Evolutionary conservation across 2,329 filamentous ascomycete genomes (phyloP).

Genomic region (Pseudogymnoascus sp.): DNA sequence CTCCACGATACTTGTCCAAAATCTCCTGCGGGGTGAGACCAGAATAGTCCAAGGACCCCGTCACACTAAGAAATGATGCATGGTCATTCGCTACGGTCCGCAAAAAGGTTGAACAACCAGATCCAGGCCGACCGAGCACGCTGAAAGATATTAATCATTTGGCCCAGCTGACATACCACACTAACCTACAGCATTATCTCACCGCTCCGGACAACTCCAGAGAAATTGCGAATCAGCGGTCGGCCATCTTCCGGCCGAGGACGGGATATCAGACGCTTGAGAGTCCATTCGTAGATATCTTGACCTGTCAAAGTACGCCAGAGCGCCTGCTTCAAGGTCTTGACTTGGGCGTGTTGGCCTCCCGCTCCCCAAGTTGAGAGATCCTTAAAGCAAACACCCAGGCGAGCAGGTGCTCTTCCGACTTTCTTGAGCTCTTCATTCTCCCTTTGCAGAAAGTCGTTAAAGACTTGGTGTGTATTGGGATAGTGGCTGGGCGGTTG

Average conservation of each 20-base stretch:
- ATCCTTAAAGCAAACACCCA: neutral
- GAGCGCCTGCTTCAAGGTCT: neutral
- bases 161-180: neutral
- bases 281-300: conserved; percentile 6
- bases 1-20: conserved; percentile 50
- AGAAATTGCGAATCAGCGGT: neutral
- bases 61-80: conserved; percentile 48
- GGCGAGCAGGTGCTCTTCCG: neutral
- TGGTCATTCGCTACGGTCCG: conserved; percentile 62
- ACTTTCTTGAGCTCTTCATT: neutral
- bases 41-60: neutral
- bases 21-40: conserved; percentile 38
- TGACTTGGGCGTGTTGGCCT: neutral
- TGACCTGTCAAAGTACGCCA: conserved; percentile 1
- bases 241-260: neutral
- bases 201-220: conserved; percentile 4
- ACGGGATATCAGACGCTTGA: conserved; percentile 1
- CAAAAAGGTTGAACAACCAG: conserved; percentile 64
- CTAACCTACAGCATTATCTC: conserved; percentile 6
- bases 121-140: conserved; percentile 60
- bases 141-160: neutral
- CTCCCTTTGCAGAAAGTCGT: neutral
- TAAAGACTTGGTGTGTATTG: neutral
- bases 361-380: neutral
- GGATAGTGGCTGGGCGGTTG: neutral